Base-by-base conservation (phyloP, 2,329 filamentous ascomycete species). In the Neonectria punicea region DNA sequence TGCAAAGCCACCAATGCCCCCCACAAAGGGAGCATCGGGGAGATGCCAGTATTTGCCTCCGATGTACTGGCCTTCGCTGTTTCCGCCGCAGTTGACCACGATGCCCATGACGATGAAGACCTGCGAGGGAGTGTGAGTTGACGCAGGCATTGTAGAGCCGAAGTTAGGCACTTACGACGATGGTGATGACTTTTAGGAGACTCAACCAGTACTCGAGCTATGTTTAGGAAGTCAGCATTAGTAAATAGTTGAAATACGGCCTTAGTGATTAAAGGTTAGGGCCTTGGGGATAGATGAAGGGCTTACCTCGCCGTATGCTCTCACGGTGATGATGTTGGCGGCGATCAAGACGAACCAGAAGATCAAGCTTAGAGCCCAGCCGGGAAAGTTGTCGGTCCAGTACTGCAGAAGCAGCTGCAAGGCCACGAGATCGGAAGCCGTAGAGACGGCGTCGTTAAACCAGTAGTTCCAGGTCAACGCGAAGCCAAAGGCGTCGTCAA, bases 91-190 rank as follows among this genome's bases (percentile, higher is more conserved):
- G 50, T 80, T 80, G 58, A 80, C 78, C 18, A 77, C 87, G 51
- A 91, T 89, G 2, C 88, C 86, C 49, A 90, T 80, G 32, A 91
- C 82, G 64, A 91, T 89, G 73, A 91, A 90, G 55, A 88, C 75
- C 74, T 77, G 6, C 7, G 0, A 13, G 20, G 7, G 14, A 32
- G 11, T 18, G 53, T 63, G 5, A 67, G 56, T 9, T 13, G 18
- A 3, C 13, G 4, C 49, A 3, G 9, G 8, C 5, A n/a, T 39
- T 1, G 2, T 2, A 16, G 32, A 10, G 1, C 36, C 1, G 1
- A 1, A 0, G 13, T 16, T 2, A 1, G 9, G 11, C 11, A 70
- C 75, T 66, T 58, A 77, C 82, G 7, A 85, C 79, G 58, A 88
- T 87, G 11, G 84, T 84, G 43, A 83, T 76, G 22, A 85, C 83